These are phyloP conservation scores for Cetraspora pellucida DNA, from an alignment of 192 early-diverging fungal genomes.

Conservation along the genomic window DNA sequence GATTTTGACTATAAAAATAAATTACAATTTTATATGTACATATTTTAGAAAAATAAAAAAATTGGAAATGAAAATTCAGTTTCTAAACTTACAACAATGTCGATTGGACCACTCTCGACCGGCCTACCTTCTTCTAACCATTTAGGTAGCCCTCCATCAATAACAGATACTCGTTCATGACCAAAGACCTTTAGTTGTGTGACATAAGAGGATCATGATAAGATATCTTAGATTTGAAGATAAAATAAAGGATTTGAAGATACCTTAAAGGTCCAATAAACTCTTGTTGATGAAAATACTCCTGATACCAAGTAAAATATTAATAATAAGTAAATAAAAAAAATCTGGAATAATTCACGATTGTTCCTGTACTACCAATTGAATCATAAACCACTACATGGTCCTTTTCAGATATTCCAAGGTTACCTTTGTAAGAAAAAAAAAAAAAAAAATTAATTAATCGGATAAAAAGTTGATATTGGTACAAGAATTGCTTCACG, in stretches of 20 bases:
- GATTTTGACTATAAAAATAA: constrained; percentile 34
- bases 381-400: constrained; percentile 93
- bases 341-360: too few species aligned
- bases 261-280: constrained; percentile 93
- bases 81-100: neutral
- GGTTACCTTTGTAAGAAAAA: constrained; percentile 45
- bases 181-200: constrained; percentile 71
- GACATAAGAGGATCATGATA: neutral
- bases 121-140: constrained; percentile 64
- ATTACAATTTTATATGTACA: neutral
- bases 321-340: too few species aligned
- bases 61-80: neutral
- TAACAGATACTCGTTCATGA: constrained; percentile 81
- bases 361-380: constrained; percentile 34
- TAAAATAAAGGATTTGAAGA: neutral
- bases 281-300: constrained; percentile 78
- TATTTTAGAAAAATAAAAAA: neutral
- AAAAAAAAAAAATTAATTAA: neutral
- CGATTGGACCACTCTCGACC: constrained; percentile 38
- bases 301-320: constrained; percentile 31
- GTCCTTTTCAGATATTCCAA: constrained; percentile 79
- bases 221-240: too few species aligned
- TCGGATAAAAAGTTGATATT: too few species aligned
- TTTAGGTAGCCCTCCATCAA: constrained; percentile 86
- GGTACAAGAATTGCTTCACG: too few species aligned